phyloP scores from a whole-genome alignment of 2,329 filamentous ascomycete genomes.

The Colletotrichum viniferum region DNA sequence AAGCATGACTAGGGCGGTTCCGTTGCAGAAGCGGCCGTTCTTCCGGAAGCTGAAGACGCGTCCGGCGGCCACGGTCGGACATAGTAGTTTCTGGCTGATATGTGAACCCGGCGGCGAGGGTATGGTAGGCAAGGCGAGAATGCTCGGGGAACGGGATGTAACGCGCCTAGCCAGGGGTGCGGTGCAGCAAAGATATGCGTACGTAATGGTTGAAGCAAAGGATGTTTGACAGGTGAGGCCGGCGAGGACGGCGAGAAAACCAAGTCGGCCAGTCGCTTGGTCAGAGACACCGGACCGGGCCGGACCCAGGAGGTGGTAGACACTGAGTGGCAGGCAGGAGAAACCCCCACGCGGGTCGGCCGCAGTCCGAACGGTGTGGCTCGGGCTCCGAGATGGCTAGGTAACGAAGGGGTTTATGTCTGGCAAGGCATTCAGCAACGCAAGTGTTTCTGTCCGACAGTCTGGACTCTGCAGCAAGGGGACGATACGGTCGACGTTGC shows the following conservation, averaged over 20 bases:
- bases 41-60: conserved; percentile 21
- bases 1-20: conserved; percentile 37
- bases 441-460: background rate
- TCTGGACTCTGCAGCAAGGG: background rate
- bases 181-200: background rate
- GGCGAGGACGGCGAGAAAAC: background rate
- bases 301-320: background rate
- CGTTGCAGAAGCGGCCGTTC: conserved; percentile 40
- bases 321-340: background rate
- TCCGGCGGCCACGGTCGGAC: conserved; percentile 18
- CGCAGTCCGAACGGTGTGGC: background rate
- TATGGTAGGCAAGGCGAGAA: background rate
- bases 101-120: background rate
- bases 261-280: background rate
- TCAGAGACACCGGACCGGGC: background rate
- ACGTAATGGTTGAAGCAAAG: background rate
- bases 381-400: background rate
- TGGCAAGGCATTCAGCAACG: background rate
- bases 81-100: conserved; percentile 20
- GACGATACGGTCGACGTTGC: background rate
- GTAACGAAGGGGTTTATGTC: background rate
- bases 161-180: background rate
- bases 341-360: conserved; percentile 1
- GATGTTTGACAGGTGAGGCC: background rate
- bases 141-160: background rate